Conservation (phyloP, 2,329 filamentous ascomycete species). For the Fusarium miscanthi region DNA sequence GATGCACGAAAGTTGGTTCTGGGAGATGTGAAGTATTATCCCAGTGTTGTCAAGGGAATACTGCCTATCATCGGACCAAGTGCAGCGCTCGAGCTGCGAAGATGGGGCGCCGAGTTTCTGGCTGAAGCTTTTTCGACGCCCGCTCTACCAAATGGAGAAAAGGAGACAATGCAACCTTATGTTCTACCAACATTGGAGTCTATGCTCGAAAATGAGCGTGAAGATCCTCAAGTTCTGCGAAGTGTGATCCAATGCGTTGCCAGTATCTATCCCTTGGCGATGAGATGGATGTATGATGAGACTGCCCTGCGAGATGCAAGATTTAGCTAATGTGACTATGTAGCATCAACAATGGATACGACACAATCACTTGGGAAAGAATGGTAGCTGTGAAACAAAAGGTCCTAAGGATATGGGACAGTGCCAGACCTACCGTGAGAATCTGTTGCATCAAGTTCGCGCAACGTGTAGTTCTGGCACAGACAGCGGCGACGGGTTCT, state of each 20-base stretch:
- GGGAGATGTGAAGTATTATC: slow-evolving; percentile 87
- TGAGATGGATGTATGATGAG: slow-evolving; percentile 90
- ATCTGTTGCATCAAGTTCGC: slow-evolving; percentile 98
- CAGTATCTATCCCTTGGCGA: slow-evolving; percentile 91
- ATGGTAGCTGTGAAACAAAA: slow-evolving; percentile 90
- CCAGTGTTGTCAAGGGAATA: slow-evolving; percentile 90
- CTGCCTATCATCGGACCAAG: slow-evolving; percentile 87
- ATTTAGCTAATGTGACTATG: slow-evolving; percentile 45
- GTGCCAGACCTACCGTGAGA: slow-evolving; percentile 77
- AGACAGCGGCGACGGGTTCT: slow-evolving; percentile 83
- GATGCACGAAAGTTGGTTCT: slow-evolving; percentile 91
- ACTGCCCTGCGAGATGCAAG: slow-evolving; percentile 4
- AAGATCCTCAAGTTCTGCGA: slow-evolving; percentile 84
- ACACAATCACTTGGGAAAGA: slow-evolving; percentile 84
- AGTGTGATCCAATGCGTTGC: slow-evolving; percentile 88
- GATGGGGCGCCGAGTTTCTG: slow-evolving; percentile 97
- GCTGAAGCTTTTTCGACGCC: slow-evolving; percentile 96
- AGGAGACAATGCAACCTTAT: slow-evolving; percentile 80
- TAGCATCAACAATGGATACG: slow-evolving; percentile 88
- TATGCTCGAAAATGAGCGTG: slow-evolving; percentile 75
- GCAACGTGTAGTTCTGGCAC: slow-evolving; percentile 90
- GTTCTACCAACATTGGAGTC: slow-evolving; percentile 82
- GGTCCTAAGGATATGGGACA: slow-evolving; percentile 90
- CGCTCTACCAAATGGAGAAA: slow-evolving; percentile 79
- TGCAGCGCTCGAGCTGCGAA: slow-evolving; percentile 81